Evolutionary conservation across 176 grass and related monocot genomes (phyloP), one percentile per base, ranked within the genome.

Genomic region (Calamus simplicifolius): DNA sequence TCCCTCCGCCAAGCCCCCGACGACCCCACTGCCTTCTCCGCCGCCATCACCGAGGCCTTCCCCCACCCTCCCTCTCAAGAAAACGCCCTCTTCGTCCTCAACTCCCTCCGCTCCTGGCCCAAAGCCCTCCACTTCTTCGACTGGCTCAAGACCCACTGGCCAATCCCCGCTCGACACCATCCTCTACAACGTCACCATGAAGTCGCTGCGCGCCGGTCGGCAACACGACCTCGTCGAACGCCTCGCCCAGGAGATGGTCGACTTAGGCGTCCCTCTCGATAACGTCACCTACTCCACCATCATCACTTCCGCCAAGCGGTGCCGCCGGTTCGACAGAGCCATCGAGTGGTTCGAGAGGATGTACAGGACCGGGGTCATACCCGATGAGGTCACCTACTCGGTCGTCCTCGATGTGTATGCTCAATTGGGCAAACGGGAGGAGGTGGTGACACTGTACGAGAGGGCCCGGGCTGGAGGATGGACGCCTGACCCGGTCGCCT

Each of bases 211-310:
- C 62, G 61, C 80, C 53, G 81, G 54, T 19, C 69, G 78, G 65
- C 83, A 82, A 48, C 90, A 87, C 83, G 61, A 72, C 3, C 75
- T 64, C 5, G 80, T 85, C 16, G 83, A 97, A 50, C 54, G 62
- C 50, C 81, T 97, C 49, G 83, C 87, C 2, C 60, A 64, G 18
- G 80, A 97, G 72, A 97, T 97, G 92, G 15, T 91, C 75, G 16
- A 19, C 5, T 27, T 57, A 1, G 81, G 68, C 1, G 69, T 87
- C 3, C 80, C 84, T 0, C 92, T 86, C 67, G 87, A 97, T 67
- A 91, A 97, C 57, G 82, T 97, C 58, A 97, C 92, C 16, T 97
- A 90, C 70, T 97, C 92, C 73, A 90, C 92, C 4, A 59, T 97
- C 74, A 97, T 91, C 63, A 79, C 81, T 38, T 69, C 83, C 14